Evolutionary conservation across 2,329 filamentous ascomycete species (phyloP).

Genomic region (Beauveria sp.): DNA sequence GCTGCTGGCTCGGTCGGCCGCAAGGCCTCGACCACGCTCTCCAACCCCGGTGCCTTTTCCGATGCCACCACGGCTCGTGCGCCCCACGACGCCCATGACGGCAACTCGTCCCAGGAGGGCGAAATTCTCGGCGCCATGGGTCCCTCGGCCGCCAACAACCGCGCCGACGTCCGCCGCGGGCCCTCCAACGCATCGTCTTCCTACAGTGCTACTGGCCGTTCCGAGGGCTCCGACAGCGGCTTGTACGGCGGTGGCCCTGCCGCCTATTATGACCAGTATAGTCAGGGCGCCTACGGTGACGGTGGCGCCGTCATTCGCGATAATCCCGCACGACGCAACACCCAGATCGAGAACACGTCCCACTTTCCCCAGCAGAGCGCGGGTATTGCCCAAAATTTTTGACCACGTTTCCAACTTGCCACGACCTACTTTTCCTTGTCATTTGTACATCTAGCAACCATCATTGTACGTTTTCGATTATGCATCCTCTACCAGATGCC

Average conservation of each 20-base stretch:
- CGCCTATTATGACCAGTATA: constrained; percentile 54
- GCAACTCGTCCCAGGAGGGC: constrained; percentile 55
- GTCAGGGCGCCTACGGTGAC: constrained; percentile 46
- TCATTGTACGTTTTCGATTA: background rate
- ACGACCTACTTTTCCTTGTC: constrained; percentile 14
- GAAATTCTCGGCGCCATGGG: constrained; percentile 81
- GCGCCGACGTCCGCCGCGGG: constrained; percentile 72
- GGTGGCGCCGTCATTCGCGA: constrained; percentile 69
- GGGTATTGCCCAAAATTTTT: constrained; percentile 97
- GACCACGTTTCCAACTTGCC: constrained; percentile 19
- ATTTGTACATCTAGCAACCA: background rate
- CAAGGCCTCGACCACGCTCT: constrained; percentile 85
- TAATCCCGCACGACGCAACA: constrained; percentile 86
- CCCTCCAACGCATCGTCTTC: constrained; percentile 94
- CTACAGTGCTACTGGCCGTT: constrained; percentile 76
- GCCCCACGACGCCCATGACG: constrained; percentile 48
- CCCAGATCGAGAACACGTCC: constrained; percentile 83
- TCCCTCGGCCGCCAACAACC: constrained; percentile 58
- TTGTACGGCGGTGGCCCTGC: constrained; percentile 36
- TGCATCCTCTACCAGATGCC: background rate
- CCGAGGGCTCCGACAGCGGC: constrained; percentile 55
- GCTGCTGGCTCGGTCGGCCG: constrained; percentile 60
- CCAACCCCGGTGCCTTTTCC: constrained; percentile 61
- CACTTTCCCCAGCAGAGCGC: constrained; percentile 89
- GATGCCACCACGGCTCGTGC: constrained; percentile 70